Evolutionary conservation across 2,329 filamentous ascomycete genomes (phyloP).

Genomic region (Hypoxylon rubiginosum): DNA sequence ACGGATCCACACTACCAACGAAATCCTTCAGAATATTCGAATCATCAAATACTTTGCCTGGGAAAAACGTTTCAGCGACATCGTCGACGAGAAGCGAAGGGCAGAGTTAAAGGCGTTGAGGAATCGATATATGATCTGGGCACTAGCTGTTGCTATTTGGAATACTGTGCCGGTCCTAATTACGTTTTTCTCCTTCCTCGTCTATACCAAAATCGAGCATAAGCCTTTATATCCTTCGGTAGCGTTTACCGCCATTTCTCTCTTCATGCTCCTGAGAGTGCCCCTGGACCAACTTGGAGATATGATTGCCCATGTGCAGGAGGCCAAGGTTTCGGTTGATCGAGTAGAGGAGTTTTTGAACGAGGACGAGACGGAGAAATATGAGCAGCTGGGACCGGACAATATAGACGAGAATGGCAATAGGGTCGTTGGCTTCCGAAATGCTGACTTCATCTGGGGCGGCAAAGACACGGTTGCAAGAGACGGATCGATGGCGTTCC

Average conservation of each 20-base stretch:
- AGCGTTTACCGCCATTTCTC: conserved; percentile 94
- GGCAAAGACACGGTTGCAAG: conserved; percentile 71
- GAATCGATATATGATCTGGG: conserved; percentile 90
- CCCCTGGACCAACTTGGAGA: conserved; percentile 96
- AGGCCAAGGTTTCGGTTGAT: conserved; percentile 96
- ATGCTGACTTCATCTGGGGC: conserved; percentile 92
- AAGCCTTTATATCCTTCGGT: conserved; percentile 92
- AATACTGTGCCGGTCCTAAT: conserved; percentile 95
- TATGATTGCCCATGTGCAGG: conserved; percentile 98
- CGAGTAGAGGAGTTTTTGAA: conserved; percentile 94
- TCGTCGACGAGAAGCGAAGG: conserved; percentile 89
- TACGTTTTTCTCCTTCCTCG: conserved; percentile 94
- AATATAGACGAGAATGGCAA: conserved; percentile 77
- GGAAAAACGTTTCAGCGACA: conserved; percentile 89
- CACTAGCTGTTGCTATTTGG: conserved; percentile 92
- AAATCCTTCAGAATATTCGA: conserved; percentile 95
- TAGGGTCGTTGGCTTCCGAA: conserved; percentile 84
- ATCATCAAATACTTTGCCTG: conserved; percentile 99
- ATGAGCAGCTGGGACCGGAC: conserved; percentile 81
- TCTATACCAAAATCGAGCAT: conserved; percentile 91
- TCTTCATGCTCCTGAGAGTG: conserved; percentile 93
- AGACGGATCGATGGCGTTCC: conserved; percentile 81
- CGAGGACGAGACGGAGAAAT: conserved; percentile 97
- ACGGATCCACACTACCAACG: conserved; percentile 95
- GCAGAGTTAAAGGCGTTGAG: conserved; percentile 84